Conservation (phyloP, 1,284 basidiomycete genomes). For the Ceratobasidium sp. region DNA sequence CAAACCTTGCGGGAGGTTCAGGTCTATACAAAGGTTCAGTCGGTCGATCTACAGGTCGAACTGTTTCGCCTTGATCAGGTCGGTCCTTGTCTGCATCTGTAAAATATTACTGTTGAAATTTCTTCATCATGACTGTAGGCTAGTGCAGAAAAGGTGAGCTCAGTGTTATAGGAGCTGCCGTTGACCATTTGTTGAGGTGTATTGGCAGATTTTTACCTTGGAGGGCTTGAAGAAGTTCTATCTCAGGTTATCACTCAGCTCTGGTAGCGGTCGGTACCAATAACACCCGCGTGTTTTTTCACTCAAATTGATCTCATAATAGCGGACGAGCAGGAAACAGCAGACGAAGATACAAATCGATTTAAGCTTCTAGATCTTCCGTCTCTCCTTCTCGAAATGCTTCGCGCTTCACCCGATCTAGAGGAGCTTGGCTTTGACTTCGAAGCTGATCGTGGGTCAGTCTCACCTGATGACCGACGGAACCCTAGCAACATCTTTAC, state of each 20-base stretch:
- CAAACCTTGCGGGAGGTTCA: no score
- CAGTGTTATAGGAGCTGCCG: neutral
- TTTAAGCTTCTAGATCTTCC: neutral
- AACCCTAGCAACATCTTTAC: neutral
- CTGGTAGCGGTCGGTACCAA: neutral
- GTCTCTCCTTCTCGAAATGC: neutral
- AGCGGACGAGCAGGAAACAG: no score
- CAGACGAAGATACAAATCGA: no score
- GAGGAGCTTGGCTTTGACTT: neutral
- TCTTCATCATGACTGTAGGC: no score
- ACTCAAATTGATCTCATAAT: no score
- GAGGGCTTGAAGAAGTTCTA: slow-evolving; percentile 9
- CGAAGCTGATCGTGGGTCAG: neutral
- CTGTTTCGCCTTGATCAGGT: no score
- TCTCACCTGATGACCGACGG: neutral
- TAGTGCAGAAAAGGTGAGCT: no score
- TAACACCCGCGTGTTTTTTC: neutral
- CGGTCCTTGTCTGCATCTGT: no score
- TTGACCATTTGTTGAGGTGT: neutral
- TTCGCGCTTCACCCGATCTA: neutral
- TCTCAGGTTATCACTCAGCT: neutral
- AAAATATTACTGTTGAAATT: no score
- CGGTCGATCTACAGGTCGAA: no score
- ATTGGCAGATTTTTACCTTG: slow-evolving; percentile 5
- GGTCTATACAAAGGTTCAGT: no score